phyloP scores from a whole-genome alignment of 306 rosid species.

The Inga laurina region DNA sequence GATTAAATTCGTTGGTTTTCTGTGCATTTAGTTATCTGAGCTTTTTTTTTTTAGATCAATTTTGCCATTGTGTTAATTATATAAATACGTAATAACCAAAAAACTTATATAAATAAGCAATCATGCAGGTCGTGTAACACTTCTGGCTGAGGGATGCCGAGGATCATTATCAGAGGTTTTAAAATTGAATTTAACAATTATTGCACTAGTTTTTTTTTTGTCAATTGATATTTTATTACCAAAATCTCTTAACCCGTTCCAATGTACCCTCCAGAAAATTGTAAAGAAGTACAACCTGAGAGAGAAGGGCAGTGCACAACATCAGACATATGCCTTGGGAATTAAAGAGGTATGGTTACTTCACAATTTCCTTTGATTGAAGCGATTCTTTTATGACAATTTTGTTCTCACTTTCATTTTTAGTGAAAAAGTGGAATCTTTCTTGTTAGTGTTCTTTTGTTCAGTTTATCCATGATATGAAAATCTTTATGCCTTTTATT shows the following conservation, averaged over 20 bases:
- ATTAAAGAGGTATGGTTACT: conserved; percentile 72
- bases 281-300: conserved; percentile 74
- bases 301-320: conserved; percentile 75
- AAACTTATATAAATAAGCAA: conserved; percentile 21
- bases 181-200: conserved; percentile 30
- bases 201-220: conserved; percentile 7
- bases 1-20: neutral
- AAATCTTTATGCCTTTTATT: conserved; percentile 4
- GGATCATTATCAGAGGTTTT: conserved; percentile 96
- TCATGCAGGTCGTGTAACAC: conserved; percentile 68
- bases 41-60: conserved; percentile 16
- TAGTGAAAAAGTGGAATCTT: conserved; percentile 12
- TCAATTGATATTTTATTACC: conserved; percentile 27
- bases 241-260: conserved; percentile 18
- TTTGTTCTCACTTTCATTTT: conserved; percentile 1
- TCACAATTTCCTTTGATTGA: neutral
- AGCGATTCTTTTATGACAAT: neutral
- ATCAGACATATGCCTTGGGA: conserved; percentile 97
- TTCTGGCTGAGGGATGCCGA: conserved; percentile 94
- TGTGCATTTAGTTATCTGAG: conserved; percentile 19
- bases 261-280: conserved; percentile 52
- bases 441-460: conserved; percentile 12
- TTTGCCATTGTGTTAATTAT: neutral
- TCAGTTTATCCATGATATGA: neutral
- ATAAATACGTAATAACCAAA: neutral